A percentile compares a stretch with the other conserved stretches of the same genome.
These are phyloP conservation scores for Fagus sylvatica DNA, from an alignment of 306 rosid species.

Conservation along the genomic window DNA sequence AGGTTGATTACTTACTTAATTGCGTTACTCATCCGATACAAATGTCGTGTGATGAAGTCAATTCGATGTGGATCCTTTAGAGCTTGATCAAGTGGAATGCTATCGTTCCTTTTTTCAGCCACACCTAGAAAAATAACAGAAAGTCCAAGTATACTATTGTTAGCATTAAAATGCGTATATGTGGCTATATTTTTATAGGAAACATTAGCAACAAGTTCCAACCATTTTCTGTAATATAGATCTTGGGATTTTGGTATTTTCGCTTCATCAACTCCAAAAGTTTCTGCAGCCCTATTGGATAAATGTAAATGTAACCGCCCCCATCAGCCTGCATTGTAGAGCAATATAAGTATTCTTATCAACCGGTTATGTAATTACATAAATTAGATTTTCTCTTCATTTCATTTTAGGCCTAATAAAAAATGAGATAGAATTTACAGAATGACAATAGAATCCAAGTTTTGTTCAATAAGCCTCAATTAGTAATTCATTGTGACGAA, in stretches of 20 bases:
- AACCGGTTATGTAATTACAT: too few relatives aligned
- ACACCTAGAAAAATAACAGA: too few relatives aligned
- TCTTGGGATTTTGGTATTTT: constrained; percentile 20
- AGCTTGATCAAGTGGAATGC: neutral
- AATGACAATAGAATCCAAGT: too few relatives aligned
- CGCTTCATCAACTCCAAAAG: constrained; percentile 3
- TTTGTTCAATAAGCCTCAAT: neutral
- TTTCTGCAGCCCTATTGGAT: constrained; percentile 33
- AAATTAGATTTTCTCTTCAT: too few relatives aligned
- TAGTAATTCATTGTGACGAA: neutral
- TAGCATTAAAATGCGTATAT: too few relatives aligned
- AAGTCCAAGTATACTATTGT: too few relatives aligned
- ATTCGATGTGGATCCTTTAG: constrained; percentile 27
- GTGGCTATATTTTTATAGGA: neutral
- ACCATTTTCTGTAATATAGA: constrained; percentile 44
- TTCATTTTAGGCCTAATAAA: too few relatives aligned
- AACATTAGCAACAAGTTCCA: neutral
- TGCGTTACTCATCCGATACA: constrained; percentile 14
- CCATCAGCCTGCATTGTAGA: neutral
- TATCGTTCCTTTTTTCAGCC: neutral
- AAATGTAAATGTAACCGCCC: neutral
- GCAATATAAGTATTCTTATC: too few relatives aligned
- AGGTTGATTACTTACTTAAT: constrained; percentile 21
- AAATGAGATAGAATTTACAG: too few relatives aligned
- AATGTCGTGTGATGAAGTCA: constrained; percentile 14